Evolutionary conservation across 176 grass and related monocot genomes (phyloP).

Genomic region (Zoysia japonica): DNA sequence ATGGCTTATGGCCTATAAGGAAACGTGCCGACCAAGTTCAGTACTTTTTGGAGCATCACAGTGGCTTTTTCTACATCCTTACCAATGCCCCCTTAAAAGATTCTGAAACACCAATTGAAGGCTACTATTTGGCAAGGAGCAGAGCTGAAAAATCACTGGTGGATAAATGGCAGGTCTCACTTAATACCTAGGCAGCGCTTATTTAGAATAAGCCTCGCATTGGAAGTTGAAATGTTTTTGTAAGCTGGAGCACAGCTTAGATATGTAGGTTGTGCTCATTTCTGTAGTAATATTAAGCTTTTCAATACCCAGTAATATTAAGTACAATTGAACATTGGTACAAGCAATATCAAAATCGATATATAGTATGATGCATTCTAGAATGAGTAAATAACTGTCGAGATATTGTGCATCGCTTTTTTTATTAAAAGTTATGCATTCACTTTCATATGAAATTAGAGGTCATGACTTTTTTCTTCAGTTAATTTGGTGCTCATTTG

Average conservation of each 20-base stretch:
- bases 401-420: neutral
- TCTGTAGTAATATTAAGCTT: neutral
- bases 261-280: conserved; percentile 1
- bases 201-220: neutral
- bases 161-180: conserved; percentile 76
- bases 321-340: neutral
- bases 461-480: conserved; percentile 21
- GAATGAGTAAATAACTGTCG: conserved; percentile 3
- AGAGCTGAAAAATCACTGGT: conserved; percentile 70
- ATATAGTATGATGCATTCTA: conserved; percentile 2
- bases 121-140: conserved; percentile 81
- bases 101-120: conserved; percentile 45
- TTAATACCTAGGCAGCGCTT: neutral
- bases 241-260: conserved; percentile 2
- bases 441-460: neutral
- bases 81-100: conserved; percentile 69
- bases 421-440: neutral
- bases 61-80: conserved; percentile 93
- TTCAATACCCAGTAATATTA: neutral
- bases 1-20: conserved; percentile 64
- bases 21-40: conserved; percentile 76
- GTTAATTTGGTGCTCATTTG: conserved; percentile 11
- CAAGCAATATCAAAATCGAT: neutral
- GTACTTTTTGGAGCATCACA: conserved; percentile 96
- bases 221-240: neutral